Evolutionary conservation across 345 rosid species (phyloP), one percentile per base, ranked within the genome.

Genomic region (Rubroshorea leprosula): DNA sequence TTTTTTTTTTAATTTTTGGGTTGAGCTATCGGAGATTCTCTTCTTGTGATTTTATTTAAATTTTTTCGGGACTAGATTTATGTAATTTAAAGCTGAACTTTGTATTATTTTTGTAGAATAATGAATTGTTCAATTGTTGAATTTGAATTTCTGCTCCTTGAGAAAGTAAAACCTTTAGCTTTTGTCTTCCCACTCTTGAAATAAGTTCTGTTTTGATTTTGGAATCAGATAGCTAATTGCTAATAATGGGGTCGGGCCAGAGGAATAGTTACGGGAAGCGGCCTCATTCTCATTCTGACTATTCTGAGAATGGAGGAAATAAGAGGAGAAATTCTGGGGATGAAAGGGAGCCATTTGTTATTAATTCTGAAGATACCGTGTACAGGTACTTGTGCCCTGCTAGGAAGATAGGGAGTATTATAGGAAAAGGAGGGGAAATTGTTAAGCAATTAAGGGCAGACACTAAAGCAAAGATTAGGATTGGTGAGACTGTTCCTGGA

Each of bases 341-440:
- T 8, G 96, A 87, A 20, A 85, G 95, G 55, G 94, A 89, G 12
- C 78, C 69, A 50, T 80, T 77, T 49, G 73, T 60, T 24, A 85
- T 93, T 22, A 76, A 74, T 71, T 68, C 81, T 0, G 86, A 84
- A 24, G 99, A 93, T 65, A 83, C 96, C 0, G 97, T 93, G 4
- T 93, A 72, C 51, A 74, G 97, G 6, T 93, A 90, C 77, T 66
- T 93, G 43, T 93, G 97, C 64, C 97, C 97, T 0, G 72, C 71
- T 24, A 79, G 76, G 73, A 93, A 83, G 76, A 90, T 93, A 62
- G 99, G 99, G 67, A 93, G 97, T 66, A 83, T 93, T 26, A 93
- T 93, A 54, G 99, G 99, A 31, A 74, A 80, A 46, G 99, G 99
- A 63, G 97, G 97, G 35, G 99, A 90, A 24, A 93, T 93, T 61